phyloP scores from a whole-genome alignment of 1,284 basidiomycete species.

The Thelephora terrestris region DNA sequence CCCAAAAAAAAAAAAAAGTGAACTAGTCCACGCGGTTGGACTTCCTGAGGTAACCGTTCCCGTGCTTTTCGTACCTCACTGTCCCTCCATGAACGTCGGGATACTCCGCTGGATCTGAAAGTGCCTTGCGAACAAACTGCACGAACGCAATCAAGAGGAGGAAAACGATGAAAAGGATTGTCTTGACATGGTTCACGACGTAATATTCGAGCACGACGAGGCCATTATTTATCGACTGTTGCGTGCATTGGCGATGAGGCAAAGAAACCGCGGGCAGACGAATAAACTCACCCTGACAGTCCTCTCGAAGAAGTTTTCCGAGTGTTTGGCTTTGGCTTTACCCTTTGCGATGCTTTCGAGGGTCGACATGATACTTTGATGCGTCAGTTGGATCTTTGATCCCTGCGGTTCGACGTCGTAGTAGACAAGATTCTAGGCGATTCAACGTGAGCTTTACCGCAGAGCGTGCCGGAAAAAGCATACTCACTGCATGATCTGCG shows the following conservation, averaged over 20 bases:
- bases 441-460: slow-evolving; percentile 6
- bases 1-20: too few species aligned
- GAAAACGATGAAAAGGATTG: slow-evolving; percentile 16
- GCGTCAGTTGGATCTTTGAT: slow-evolving; percentile 43
- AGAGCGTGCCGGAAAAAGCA: background rate
- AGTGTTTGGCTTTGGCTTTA: slow-evolving; percentile 47
- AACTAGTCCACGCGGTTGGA: background rate
- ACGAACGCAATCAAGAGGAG: slow-evolving; percentile 10
- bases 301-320: slow-evolving; percentile 61
- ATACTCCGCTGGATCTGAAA: slow-evolving; percentile 33
- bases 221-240: slow-evolving; percentile 43
- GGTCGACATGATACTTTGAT: slow-evolving; percentile 53
- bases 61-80: background rate
- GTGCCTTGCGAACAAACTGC: slow-evolving; percentile 10
- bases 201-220: slow-evolving; percentile 35
- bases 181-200: slow-evolving; percentile 30
- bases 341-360: slow-evolving; percentile 60
- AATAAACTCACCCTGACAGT: slow-evolving; percentile 45
- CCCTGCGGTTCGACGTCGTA: slow-evolving; percentile 47
- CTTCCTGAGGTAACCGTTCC: background rate
- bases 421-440: slow-evolving; percentile 54
- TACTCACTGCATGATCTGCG: slow-evolving; percentile 68
- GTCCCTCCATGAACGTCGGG: slow-evolving; percentile 80
- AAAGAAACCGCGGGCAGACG: background rate
- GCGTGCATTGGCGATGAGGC: background rate